Conservation (phyloP, 2,329 filamentous ascomycete species). For the Xylariaceae sp. region DNA sequence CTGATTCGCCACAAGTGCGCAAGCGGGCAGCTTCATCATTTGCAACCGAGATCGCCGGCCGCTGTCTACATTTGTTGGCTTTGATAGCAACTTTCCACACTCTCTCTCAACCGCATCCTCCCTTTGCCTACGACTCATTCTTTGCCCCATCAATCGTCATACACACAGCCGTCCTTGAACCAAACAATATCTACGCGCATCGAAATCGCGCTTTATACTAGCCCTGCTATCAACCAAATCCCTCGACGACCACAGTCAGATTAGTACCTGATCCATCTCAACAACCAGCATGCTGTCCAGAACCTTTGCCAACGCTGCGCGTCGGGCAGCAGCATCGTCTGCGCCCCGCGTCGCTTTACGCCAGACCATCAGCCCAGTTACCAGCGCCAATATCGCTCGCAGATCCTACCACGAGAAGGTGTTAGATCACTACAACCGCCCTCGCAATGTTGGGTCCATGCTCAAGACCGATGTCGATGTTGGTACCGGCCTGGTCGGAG, state of each 20-base stretch:
- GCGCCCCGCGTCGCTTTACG: constrained; percentile 39
- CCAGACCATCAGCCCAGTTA: constrained; percentile 40
- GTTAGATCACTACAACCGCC: constrained; percentile 79
- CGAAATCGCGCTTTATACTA: not conserved
- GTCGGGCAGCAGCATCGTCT: constrained; percentile 43
- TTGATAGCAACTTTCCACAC: constrained; percentile 2
- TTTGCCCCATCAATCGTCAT: not conserved
- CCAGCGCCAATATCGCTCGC: constrained; percentile 40
- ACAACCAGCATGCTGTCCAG: constrained; percentile 45
- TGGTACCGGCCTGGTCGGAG: constrained; percentile 75
- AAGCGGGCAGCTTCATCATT: constrained; percentile 18
- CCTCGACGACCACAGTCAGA: not conserved
- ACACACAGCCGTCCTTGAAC: constrained; percentile 1
- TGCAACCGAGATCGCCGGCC: constrained; percentile 34
- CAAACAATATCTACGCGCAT: not conserved
- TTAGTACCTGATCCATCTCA: not conserved
- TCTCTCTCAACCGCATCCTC: constrained; percentile 4
- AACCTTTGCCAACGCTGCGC: constrained; percentile 37
- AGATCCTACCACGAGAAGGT: constrained; percentile 57
- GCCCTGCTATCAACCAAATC: not conserved
- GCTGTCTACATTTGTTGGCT: constrained; percentile 27
- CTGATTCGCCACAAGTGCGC: constrained; percentile 30
- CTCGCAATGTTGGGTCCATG: constrained; percentile 77
- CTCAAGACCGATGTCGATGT: constrained; percentile 68
- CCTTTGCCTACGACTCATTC: constrained; percentile 7